These are phyloP conservation scores for Moniliophthora roreri DNA, from an alignment of 1,284 basidiomycete species.

Conservation along the genomic window DNA sequence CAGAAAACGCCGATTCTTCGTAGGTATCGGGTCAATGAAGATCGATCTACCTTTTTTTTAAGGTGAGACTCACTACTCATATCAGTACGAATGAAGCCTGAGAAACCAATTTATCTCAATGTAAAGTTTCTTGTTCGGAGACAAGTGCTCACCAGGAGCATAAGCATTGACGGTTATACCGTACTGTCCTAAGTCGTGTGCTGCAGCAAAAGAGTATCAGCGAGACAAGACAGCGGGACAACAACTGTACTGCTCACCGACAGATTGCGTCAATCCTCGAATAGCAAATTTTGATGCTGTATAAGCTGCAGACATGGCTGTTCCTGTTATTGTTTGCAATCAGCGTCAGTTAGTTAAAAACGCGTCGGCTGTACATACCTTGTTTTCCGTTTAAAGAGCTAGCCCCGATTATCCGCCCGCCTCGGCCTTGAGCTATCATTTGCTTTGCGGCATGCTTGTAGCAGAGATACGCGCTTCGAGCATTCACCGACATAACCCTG, in stretches of 20 bases:
- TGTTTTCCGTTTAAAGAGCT: constrained; percentile 34
- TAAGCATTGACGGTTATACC: constrained; percentile 14
- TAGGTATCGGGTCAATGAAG: no score
- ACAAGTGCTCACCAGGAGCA: constrained; percentile 4
- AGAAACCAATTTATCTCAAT: no score
- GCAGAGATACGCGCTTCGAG: constrained; percentile 19
- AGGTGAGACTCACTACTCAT: no score
- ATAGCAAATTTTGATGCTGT: constrained; percentile 12
- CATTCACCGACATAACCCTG: constrained; percentile 14
- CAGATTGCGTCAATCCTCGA: constrained; percentile 11
- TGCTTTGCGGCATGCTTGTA: constrained; percentile 30
- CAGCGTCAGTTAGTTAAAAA: neutral
- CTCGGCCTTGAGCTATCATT: constrained; percentile 29
- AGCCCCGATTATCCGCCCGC: constrained; percentile 39
- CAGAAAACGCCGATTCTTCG: no score
- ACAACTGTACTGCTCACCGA: constrained; percentile 4
- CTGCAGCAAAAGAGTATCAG: neutral
- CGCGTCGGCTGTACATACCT: constrained; percentile 19
- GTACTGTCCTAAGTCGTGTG: constrained; percentile 8
- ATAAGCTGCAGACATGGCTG: constrained; percentile 4
- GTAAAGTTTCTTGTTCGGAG: no score
- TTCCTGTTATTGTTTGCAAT: constrained; percentile 4
- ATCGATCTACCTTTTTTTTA: no score
- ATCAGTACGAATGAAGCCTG: no score
- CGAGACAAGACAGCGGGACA: no score